Base-by-base conservation (phyloP, 2,329 filamentous ascomycete species). In the Colletotrichum falcatum region DNA sequence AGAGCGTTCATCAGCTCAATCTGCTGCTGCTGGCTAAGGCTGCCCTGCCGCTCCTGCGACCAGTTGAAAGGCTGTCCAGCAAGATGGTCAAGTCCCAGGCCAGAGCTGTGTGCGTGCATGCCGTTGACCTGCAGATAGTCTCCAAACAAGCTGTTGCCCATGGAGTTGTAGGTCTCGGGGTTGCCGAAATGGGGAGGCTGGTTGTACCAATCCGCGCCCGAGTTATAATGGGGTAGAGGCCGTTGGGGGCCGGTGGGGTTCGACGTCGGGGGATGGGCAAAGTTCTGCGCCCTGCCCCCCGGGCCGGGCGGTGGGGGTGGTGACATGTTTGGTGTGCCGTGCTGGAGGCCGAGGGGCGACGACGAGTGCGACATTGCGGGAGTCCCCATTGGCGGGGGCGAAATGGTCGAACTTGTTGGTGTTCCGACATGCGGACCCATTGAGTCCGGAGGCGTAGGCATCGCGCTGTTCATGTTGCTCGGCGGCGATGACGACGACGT, bases 1-100 rank as follows among this genome's bases (percentile, higher is more conserved):
- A 97, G 86, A 59, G 90, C 90, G 65, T 91, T 89, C 92, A 97
- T 94, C 46, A 97, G 83, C 82, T 97, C 93, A 73, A 91, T 82
- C 80, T 96, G 94, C 80, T 97, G 93, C 76, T 94, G 89, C 73
- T 94, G 91, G 70, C 90, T 95, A 39, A 97, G 83, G 70, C 87
- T 92, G 73, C 90, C 94, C 75, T 89, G 89, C 70, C 86, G 87
- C 77, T 88, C 87, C 33, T 82, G 79, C 3, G 79, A 77, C 70
- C 79, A 82, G 54, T 74, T 76, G 55, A 71, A 71, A 39, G 79
- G 77, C 18, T 76, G 74, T 4, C 73, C 67, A 11, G 67, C 74
- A 55, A 76, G 72, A 56, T 74, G 74, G 16, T 72, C 72, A 1
- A 83, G 69, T 20, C 79, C 81, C 6, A 82, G 72, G 30, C 77